Conservation (phyloP, 331 rosid genomes). For the Malus hybrid region DNA sequence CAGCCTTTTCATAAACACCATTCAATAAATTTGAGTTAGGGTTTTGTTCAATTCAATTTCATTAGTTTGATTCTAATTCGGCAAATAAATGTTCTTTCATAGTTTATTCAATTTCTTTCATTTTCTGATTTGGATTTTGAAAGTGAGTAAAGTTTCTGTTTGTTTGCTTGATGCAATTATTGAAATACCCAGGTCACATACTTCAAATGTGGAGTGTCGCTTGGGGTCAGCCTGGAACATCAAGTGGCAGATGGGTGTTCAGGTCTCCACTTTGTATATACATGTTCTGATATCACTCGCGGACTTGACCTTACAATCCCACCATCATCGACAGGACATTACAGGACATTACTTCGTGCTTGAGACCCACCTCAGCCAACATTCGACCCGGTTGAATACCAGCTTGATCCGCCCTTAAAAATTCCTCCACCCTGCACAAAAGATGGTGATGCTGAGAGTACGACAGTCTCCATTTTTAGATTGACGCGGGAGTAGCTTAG, state of each 20-base stretch:
- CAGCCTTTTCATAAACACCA: too few relatives aligned
- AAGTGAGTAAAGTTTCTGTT: too few relatives aligned
- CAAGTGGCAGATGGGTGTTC: slow-evolving; percentile 56
- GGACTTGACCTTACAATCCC: slow-evolving; percentile 41
- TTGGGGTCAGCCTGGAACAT: slow-evolving; percentile 60
- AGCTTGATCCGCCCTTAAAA: slow-evolving; percentile 35
- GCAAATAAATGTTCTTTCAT: too few relatives aligned
- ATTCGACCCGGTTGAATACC: slow-evolving; percentile 49
- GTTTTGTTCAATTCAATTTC: too few relatives aligned
- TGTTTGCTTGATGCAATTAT: too few relatives aligned
- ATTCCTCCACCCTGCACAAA: slow-evolving; percentile 8
- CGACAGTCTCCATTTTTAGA: slow-evolving; percentile 48
- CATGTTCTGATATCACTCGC: slow-evolving; percentile 63
- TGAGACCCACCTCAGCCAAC: slow-evolving; percentile 46
- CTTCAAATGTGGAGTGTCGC: slow-evolving; percentile 60
- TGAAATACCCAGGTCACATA: slow-evolving; percentile 36
- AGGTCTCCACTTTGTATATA: slow-evolving; percentile 49
- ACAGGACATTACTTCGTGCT: slow-evolving; percentile 48
- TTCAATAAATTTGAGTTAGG: too few relatives aligned
- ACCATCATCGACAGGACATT: slow-evolving; percentile 48
- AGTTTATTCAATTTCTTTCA: too few relatives aligned
- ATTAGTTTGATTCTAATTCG: too few relatives aligned
- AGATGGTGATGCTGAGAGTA: slow-evolving; percentile 12
- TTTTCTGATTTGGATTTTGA: too few relatives aligned
- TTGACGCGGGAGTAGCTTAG: slow-evolving; percentile 45